Evolutionary conservation across 1,284 basidiomycete species (phyloP).

Genomic region (Inonotus obliquus): DNA sequence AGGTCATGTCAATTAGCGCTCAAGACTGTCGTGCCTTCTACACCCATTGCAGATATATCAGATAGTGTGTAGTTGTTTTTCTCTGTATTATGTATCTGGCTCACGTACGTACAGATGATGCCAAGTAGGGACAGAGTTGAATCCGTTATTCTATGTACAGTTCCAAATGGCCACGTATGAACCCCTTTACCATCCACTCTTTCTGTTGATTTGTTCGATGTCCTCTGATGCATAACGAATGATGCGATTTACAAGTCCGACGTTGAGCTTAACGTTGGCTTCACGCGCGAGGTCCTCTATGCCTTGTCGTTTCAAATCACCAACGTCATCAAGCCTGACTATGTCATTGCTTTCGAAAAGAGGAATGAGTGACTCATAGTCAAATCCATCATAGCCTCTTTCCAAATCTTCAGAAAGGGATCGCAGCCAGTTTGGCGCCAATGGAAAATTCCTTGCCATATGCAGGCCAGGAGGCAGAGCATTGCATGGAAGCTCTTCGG

Average conservation of each 20-base stretch:
- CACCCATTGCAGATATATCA: neutral
- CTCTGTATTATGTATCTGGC: neutral
- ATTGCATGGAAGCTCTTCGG: neutral
- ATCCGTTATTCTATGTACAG: neutral
- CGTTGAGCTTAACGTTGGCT: neutral
- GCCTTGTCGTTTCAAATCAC: neutral
- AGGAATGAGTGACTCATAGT: neutral
- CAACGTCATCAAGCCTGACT: neutral
- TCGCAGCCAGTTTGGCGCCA: neutral
- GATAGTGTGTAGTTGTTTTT: neutral
- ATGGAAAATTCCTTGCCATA: neutral
- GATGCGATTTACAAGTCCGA: neutral
- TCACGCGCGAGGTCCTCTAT: neutral
- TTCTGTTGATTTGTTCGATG: neutral
- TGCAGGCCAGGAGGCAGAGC: neutral
- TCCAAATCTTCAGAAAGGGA: neutral
- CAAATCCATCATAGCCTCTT: neutral
- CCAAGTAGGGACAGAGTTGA: neutral
- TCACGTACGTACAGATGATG: no score
- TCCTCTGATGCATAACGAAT: neutral
- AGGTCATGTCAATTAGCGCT: neutral
- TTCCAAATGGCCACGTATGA: neutral
- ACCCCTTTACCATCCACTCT: neutral
- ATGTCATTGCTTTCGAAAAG: no score
- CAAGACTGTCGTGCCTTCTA: neutral